Conservation (phyloP, 768 basidiomycete species). For the Phlebiopsis gigantea region DNA sequence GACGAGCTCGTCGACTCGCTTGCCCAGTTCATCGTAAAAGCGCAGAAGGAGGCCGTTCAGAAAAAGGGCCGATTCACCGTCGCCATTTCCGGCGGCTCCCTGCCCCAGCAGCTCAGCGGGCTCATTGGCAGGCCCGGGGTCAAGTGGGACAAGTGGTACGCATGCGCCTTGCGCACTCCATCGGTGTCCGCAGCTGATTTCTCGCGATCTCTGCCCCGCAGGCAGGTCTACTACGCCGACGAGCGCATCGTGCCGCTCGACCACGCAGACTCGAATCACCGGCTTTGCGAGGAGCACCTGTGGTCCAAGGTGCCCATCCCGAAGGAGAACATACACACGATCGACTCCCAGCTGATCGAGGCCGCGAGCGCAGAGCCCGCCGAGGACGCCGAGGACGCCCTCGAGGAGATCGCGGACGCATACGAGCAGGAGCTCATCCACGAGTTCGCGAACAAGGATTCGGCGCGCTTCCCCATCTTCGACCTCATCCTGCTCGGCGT, state of each 20-base stretch:
- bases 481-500: conserved; percentile 96
- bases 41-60: conserved; percentile 84
- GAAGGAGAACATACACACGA: conserved; percentile 68
- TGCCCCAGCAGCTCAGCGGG: conserved; percentile 75
- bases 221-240: conserved; percentile 98
- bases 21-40: conserved; percentile 77
- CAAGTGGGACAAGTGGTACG: conserved; percentile 93
- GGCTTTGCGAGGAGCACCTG: conserved; percentile 64
- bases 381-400: conserved; percentile 9
- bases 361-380: conserved; percentile 36
- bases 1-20: conserved; percentile 59
- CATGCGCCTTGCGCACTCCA: too few relatives aligned
- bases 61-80: conserved; percentile 89
- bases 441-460: conserved; percentile 88
- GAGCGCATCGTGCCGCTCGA: conserved; percentile 94
- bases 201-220: conserved; percentile 26
- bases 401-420: conserved; percentile 71
- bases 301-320: conserved; percentile 84
- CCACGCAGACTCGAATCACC: conserved; percentile 90
- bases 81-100: conserved; percentile 90
- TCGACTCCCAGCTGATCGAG: conserved; percentile 62
- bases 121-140: conserved; percentile 61
- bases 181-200: not conserved
- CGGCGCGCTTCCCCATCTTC: conserved; percentile 95
- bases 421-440: conserved; percentile 83